A percentile compares a stretch with the other conserved stretches of the same genome.
phyloP scores from a whole-genome alignment of 2,329 filamentous ascomycete genomes.

The Fusarium pininemorale region DNA sequence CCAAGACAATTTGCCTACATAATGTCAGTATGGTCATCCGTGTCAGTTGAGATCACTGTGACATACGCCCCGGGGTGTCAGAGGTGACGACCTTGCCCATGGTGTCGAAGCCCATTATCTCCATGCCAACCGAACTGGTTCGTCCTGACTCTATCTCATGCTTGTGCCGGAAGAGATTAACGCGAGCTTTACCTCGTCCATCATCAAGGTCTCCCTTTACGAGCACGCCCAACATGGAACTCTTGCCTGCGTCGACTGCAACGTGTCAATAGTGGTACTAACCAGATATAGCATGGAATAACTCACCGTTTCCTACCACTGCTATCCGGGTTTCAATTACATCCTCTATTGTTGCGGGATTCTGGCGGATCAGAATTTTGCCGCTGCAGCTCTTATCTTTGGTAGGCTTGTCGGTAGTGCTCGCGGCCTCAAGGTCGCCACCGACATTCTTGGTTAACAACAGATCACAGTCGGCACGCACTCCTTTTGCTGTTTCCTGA shows the following conservation, averaged over 20 bases:
- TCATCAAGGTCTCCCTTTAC: conserved; percentile 97
- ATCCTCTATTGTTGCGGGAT: conserved; percentile 79
- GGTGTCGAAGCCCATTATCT: conserved; percentile 97
- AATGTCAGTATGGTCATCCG: conserved; percentile 18
- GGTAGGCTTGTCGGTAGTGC: conserved; percentile 58
- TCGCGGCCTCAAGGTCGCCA: conserved; percentile 75
- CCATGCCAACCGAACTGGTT: conserved; percentile 97
- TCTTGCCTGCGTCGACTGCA: conserved; percentile 94
- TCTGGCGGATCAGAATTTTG: conserved; percentile 85
- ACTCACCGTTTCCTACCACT: conserved; percentile 88
- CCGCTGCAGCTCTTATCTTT: conserved; percentile 81
- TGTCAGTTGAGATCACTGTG: background rate
- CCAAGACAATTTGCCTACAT: conserved; percentile 79
- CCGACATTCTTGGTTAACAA: conserved; percentile 92
- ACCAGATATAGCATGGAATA: background rate
- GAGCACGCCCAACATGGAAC: conserved; percentile 92
- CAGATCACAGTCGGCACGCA: conserved; percentile 79
- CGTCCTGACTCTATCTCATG: conserved; percentile 96
- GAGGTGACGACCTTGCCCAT: conserved; percentile 83
- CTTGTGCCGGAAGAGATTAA: conserved; percentile 97
- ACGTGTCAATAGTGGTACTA: conserved; percentile 18
- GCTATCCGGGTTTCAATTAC: conserved; percentile 96
- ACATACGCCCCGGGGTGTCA: conserved; percentile 81
- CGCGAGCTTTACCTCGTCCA: conserved; percentile 89
- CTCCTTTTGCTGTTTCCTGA: conserved; percentile 68